Evolutionary conservation across 106 monocot species (phyloP).

Genomic region (Dioscorea zingiberensis): DNA sequence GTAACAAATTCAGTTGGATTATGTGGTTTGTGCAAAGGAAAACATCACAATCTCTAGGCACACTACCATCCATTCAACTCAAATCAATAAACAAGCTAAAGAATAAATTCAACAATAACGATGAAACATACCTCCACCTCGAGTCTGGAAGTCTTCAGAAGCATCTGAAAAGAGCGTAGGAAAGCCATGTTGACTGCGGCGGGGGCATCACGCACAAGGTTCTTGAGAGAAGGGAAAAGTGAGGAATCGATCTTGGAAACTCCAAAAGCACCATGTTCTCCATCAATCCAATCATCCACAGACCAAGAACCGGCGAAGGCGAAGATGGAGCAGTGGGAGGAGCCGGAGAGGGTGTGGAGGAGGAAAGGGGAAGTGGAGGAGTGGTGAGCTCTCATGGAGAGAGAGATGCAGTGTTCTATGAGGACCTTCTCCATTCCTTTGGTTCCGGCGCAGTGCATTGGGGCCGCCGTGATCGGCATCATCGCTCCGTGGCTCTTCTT

Average conservation of each 20-base stretch:
- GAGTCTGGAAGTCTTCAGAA: constrained; percentile 20
- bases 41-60: not conserved
- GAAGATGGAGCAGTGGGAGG: constrained; percentile 27
- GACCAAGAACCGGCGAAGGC: constrained; percentile 41
- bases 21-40: not conserved
- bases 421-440: constrained; percentile 15
- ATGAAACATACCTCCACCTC: constrained; percentile 31
- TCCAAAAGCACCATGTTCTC: constrained; percentile 25
- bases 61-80: not conserved
- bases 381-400: constrained; percentile 24
- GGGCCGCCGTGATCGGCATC: too few species aligned
- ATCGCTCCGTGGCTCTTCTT: too few species aligned
- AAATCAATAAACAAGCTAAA: not conserved
- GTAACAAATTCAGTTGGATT: not conserved
- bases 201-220: constrained; percentile 14
- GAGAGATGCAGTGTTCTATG: constrained; percentile 25
- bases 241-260: constrained; percentile 25
- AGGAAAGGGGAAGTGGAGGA: constrained; percentile 18
- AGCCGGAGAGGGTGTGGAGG: constrained; percentile 10
- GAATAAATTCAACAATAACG: too few species aligned
- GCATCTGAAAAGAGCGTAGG: constrained; percentile 24
- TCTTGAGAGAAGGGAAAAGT: constrained; percentile 47
- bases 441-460: too few species aligned
- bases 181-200: constrained; percentile 37
- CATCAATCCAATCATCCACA: constrained; percentile 35